A percentile compares a stretch with the other conserved stretches of the same genome.
Evolutionary conservation across 164 flowering plant genomes (phyloP).

Genomic region (Platanus orientalis): DNA sequence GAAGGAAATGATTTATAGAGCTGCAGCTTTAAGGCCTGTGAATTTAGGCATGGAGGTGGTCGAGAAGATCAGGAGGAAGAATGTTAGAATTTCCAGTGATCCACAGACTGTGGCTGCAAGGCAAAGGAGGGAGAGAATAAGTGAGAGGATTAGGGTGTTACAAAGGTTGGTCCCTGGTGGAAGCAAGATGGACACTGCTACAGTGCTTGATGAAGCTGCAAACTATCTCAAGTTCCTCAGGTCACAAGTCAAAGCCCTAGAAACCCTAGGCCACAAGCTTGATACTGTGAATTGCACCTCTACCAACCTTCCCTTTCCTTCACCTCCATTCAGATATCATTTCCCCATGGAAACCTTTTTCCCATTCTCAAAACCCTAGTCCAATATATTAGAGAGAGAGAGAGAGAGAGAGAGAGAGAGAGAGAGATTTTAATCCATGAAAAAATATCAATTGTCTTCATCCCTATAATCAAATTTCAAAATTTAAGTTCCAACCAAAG

Average conservation of each 20-base stretch:
- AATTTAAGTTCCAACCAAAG: not conserved
- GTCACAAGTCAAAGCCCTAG: constrained; percentile 72
- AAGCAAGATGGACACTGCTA: constrained; percentile 95
- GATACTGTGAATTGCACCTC: constrained; percentile 25
- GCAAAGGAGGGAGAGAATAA: constrained; percentile 86
- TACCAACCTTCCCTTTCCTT: constrained; percentile 28
- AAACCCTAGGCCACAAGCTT: constrained; percentile 50
- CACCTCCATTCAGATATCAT: constrained; percentile 37
- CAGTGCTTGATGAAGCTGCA: constrained; percentile 99
- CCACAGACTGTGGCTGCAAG: constrained; percentile 98
- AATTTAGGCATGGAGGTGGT: constrained; percentile 55
- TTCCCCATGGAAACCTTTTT: constrained; percentile 48
- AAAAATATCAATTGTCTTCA: not conserved
- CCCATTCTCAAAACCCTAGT: constrained; percentile 29
- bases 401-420: too few species aligned
- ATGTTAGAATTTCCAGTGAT: constrained; percentile 79
- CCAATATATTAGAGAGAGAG: not conserved
- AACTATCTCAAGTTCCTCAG: constrained; percentile 86
- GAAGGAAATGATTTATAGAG: constrained; percentile 92
- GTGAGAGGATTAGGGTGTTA: constrained; percentile 86
- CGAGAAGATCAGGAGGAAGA: constrained; percentile 88
- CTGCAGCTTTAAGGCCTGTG: constrained; percentile 87
- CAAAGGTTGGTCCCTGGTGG: constrained; percentile 93
- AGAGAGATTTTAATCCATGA: too few species aligned
- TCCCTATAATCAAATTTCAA: not conserved